phyloP scores from a whole-genome alignment of 768 basidiomycete genomes.

The Mycena galopus region DNA sequence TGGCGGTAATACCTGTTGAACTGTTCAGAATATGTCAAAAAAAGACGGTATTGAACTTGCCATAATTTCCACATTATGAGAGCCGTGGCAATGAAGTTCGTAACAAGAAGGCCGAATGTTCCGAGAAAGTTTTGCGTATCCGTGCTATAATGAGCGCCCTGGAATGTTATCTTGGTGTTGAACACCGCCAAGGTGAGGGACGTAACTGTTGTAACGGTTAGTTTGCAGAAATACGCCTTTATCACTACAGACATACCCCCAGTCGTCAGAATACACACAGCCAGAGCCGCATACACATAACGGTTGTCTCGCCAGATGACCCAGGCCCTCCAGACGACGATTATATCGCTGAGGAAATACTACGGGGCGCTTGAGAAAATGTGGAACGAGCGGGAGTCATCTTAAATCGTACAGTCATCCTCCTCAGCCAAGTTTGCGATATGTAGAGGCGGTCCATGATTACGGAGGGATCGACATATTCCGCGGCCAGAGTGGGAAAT shows the following conservation, averaged over 20 bases:
- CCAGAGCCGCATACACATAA: conserved; percentile 24
- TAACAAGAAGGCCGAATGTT: conserved; percentile 33
- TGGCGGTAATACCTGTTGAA: conserved; percentile 34
- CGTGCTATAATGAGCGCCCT: background rate
- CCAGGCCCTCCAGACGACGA: conserved; percentile 39
- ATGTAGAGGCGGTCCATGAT: conserved; percentile 14
- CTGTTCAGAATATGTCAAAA: background rate
- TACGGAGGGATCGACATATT: conserved; percentile 21
- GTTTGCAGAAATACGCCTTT: background rate
- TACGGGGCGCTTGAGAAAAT: background rate
- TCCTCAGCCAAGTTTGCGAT: conserved; percentile 23
- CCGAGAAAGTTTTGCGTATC: conserved; percentile 30
- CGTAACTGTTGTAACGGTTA: conserved; percentile 11
- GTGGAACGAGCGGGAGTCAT: background rate
- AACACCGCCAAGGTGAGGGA: conserved; percentile 32
- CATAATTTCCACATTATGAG: conserved; percentile 36
- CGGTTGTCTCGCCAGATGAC: conserved; percentile 35
- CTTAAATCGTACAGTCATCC: conserved; percentile 10
- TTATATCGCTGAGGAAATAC: conserved; percentile 37
- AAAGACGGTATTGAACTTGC: background rate
- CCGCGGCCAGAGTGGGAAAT: conserved; percentile 25
- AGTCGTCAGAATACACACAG: conserved; percentile 30
- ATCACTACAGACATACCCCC: conserved; percentile 23
- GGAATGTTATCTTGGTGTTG: conserved; percentile 29
- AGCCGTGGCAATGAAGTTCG: conserved; percentile 31